Conservation (phyloP, 805 yeast genomes). For the Saturnispora sanitii region DNA sequence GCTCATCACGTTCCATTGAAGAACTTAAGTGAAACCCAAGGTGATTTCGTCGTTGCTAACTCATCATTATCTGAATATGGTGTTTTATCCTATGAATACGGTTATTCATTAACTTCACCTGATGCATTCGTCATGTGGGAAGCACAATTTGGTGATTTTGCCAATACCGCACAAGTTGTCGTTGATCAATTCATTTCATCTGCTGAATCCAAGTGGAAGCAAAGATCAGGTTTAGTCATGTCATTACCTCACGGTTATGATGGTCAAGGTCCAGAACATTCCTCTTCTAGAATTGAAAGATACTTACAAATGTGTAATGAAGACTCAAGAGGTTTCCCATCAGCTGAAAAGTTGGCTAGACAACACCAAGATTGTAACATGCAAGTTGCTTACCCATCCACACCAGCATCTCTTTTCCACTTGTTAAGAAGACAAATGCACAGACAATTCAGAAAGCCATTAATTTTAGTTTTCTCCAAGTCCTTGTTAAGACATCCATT, state of each 20-base stretch:
- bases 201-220: constrained; percentile 98
- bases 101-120: constrained; percentile 95
- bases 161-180: constrained; percentile 97
- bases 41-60: constrained; percentile 79
- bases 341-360: constrained; percentile 78
- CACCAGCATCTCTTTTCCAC: constrained; percentile 96
- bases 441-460: constrained; percentile 94
- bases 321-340: constrained; percentile 91
- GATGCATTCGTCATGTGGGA: constrained; percentile 98
- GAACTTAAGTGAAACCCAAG: constrained; percentile 70
- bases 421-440: constrained; percentile 97
- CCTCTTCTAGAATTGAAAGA: constrained; percentile 95
- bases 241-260: constrained; percentile 99
- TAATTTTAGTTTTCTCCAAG: constrained; percentile 83
- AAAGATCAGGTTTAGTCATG: constrained; percentile 91
- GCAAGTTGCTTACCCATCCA: constrained; percentile 97
- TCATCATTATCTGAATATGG: constrained; percentile 97
- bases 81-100: constrained; percentile 98
- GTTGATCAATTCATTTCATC: constrained; percentile 93
- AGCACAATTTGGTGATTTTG: constrained; percentile 99
- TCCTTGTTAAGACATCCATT: constrained; percentile 93
- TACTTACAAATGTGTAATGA: constrained; percentile 92
- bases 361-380: constrained; percentile 98
- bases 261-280: constrained; percentile 99
- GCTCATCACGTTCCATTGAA: constrained; percentile 76